Conservation (phyloP, 2,329 filamentous ascomycete genomes). For the Fusarium austroafricanum region DNA sequence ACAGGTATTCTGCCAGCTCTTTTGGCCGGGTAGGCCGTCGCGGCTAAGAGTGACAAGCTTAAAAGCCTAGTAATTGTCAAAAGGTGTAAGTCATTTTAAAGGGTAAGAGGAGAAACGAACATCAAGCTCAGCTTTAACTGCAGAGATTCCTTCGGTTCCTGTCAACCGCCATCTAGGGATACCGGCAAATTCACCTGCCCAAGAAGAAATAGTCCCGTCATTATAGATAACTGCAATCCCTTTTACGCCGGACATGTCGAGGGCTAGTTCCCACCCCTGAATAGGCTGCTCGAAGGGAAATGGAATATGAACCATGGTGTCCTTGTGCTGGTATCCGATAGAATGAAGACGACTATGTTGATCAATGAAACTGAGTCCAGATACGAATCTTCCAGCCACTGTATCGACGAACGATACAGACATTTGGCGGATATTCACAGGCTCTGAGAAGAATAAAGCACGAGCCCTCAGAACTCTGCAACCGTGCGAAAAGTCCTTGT, state of each 20-base stretch:
- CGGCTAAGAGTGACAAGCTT: too few species aligned
- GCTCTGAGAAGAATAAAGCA: not conserved
- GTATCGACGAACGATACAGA: constrained; percentile 15
- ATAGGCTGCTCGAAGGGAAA: constrained; percentile 7
- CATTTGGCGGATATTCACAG: constrained; percentile 4
- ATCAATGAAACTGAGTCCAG: constrained; percentile 20
- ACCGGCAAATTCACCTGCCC: too few species aligned
- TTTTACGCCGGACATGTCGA: not conserved
- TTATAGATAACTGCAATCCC: not conserved
- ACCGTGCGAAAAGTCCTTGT: not conserved
- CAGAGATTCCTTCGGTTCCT: too few species aligned
- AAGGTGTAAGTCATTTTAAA: too few species aligned
- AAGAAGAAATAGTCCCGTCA: too few species aligned
- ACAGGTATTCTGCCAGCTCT: too few species aligned
- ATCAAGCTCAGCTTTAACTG: too few species aligned
- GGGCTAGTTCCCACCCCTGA: constrained; percentile 29
- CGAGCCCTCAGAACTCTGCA: constrained; percentile 12
- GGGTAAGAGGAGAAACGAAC: too few species aligned
- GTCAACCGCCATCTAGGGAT: too few species aligned
- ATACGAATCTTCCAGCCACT: not conserved
- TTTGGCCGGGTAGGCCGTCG: too few species aligned
- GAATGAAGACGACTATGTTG: not conserved
- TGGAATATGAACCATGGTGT: not conserved
- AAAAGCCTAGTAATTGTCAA: too few species aligned
- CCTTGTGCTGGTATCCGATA: constrained; percentile 24